A percentile compares a stretch with the other conserved stretches of the same genome.
phyloP scores from a whole-genome alignment of 257 asterid genomes.

The Henckelia pumila region DNA sequence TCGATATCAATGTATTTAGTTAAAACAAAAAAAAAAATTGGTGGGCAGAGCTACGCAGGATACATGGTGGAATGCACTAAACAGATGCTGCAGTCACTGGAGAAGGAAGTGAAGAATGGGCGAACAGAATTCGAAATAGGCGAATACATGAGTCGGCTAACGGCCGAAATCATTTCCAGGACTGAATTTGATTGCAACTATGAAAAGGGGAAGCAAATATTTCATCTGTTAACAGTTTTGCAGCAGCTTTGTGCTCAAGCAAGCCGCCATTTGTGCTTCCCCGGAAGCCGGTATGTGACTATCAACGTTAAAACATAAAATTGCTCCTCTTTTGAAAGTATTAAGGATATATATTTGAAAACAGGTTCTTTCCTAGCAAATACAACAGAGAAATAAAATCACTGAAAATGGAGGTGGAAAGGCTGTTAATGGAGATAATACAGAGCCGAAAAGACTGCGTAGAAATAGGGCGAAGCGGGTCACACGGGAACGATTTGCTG shows the following conservation, averaged over 20 bases:
- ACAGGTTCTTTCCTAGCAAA: constrained; percentile 81
- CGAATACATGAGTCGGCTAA: constrained; percentile 64
- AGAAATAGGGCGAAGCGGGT: constrained; percentile 67
- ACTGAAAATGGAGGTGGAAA: constrained; percentile 73
- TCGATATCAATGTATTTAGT: no score
- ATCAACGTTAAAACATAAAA: no score
- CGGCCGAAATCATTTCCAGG: constrained; percentile 87
- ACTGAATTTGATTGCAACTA: constrained; percentile 74
- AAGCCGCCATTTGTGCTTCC: constrained; percentile 67
- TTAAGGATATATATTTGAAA: background rate
- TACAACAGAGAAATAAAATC: constrained; percentile 85
- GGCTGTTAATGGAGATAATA: constrained; percentile 79
- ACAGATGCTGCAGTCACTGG: constrained; percentile 52
- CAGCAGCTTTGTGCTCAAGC: constrained; percentile 68
- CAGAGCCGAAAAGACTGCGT: constrained; percentile 70
- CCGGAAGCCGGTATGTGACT: constrained; percentile 75
- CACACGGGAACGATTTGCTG: constrained; percentile 73
- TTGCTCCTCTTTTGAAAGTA: background rate
- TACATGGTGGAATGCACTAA: constrained; percentile 80
- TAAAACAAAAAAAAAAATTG: no score
- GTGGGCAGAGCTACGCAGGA: constrained; percentile 62
- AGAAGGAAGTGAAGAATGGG: constrained; percentile 38
- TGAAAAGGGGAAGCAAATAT: constrained; percentile 78
- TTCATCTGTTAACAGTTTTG: constrained; percentile 48
- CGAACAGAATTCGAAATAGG: constrained; percentile 70